A percentile compares a stretch with the other conserved stretches of the same genome.
These are phyloP conservation scores for Trametes maxima DNA, from an alignment of 768 basidiomycete genomes.

Conservation along the genomic window DNA sequence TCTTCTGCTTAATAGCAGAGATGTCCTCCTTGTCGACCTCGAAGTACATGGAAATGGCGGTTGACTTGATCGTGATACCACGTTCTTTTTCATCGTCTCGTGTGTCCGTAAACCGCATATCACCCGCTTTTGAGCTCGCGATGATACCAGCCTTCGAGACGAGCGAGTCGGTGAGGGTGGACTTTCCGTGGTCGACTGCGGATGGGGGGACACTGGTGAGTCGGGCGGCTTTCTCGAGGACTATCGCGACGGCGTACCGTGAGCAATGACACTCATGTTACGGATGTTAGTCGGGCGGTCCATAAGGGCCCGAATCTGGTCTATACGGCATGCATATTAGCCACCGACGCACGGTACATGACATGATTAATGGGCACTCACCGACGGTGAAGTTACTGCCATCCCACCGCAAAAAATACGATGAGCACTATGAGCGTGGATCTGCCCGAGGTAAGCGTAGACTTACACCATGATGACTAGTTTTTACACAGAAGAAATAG, in stretches of 20 bases:
- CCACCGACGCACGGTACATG: background rate
- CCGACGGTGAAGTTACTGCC: slow-evolving; percentile 88
- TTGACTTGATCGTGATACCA: slow-evolving; percentile 99
- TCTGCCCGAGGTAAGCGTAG: slow-evolving; percentile 11
- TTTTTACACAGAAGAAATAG: slow-evolving; percentile 39
- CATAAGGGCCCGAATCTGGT: slow-evolving; percentile 88
- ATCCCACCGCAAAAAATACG: slow-evolving; percentile 32
- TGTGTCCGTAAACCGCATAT: slow-evolving; percentile 96
- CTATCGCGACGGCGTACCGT: slow-evolving; percentile 55
- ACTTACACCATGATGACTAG: slow-evolving; percentile 84
- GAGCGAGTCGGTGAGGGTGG: slow-evolving; percentile 97
- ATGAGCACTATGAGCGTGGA: slow-evolving; percentile 7
- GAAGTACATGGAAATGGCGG: slow-evolving; percentile 99
- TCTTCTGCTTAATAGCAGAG: slow-evolving; percentile 88
- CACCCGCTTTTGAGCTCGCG: slow-evolving; percentile 90
- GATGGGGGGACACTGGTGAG: background rate
- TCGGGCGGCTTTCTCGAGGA: background rate
- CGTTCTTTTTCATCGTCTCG: slow-evolving; percentile 98
- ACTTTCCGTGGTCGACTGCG: slow-evolving; percentile 99
- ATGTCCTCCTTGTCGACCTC: slow-evolving; percentile 91
- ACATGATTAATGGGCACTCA: slow-evolving; percentile 39
- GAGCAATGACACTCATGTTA: slow-evolving; percentile 94
- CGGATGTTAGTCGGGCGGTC: slow-evolving; percentile 90
- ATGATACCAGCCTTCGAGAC: slow-evolving; percentile 99
- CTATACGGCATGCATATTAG: slow-evolving; percentile 41